Evolutionary conservation across 805 yeast genomes (phyloP).

Genomic region (Starmerella potacharoeniae): DNA sequence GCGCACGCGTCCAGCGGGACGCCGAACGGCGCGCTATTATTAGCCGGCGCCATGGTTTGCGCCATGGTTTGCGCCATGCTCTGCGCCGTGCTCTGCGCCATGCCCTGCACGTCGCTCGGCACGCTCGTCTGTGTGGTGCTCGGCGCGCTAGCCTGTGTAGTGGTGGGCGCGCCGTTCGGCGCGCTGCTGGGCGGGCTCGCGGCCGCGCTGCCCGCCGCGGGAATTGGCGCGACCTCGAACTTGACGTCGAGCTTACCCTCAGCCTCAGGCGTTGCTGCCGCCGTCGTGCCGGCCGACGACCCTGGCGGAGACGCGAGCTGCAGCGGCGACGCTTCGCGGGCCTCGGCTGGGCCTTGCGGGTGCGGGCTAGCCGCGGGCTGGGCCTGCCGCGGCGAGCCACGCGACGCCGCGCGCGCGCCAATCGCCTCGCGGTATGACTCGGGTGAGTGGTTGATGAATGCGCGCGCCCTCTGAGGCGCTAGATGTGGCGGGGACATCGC

Average conservation of each 20-base stretch:
- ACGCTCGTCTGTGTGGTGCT: no score
- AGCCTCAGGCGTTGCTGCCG: no score
- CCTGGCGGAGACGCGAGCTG: background rate
- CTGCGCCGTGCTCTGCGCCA: no score
- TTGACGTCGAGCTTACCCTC: no score
- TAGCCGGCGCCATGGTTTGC: no score
- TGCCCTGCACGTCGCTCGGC: no score
- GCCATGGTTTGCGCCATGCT: no score
- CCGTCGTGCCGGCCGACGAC: background rate
- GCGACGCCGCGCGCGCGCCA: background rate
- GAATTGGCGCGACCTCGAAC: no score
- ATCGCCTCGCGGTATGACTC: constrained; percentile 53
- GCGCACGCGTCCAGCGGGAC: background rate
- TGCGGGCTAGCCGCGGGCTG: background rate
- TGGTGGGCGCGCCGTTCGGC: background rate
- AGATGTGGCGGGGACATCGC: constrained; percentile 3
- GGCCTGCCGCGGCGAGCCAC: background rate
- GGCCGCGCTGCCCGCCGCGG: no score
- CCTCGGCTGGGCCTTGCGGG: background rate
- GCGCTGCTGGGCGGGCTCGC: background rate
- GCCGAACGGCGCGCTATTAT: background rate
- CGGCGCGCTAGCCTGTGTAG: no score
- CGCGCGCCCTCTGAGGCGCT: constrained; percentile 27
- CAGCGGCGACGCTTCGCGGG: background rate
- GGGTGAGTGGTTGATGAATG: constrained; percentile 88